Conservation (phyloP, 2,329 filamentous ascomycete species). For the Colletotrichum magnum region DNA sequence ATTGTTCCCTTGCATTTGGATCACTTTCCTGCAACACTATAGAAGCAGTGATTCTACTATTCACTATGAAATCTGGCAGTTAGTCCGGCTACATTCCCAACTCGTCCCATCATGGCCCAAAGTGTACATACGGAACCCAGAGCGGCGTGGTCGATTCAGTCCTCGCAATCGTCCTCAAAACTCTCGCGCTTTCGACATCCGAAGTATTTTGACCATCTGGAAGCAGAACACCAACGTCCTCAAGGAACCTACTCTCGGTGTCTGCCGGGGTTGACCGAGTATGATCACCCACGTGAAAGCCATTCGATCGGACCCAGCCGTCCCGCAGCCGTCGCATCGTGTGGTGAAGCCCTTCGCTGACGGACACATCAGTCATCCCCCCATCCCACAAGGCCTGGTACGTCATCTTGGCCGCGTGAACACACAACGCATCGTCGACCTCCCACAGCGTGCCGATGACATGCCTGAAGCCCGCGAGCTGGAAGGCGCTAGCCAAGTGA, state of each 20-base stretch:
- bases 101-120: not conserved
- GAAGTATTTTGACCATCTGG: not conserved
- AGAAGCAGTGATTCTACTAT: too few relatives aligned
- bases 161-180: not conserved
- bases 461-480: constrained; percentile 56
- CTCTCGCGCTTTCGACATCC: not conserved
- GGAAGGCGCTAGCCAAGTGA: constrained; percentile 46
- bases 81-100: too few relatives aligned
- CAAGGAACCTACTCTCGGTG: not conserved
- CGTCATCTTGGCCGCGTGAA: constrained; percentile 47
- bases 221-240: not conserved
- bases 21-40: too few relatives aligned
- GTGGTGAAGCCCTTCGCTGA: constrained; percentile 30
- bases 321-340: not conserved
- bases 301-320: not conserved
- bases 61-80: too few relatives aligned
- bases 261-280: not conserved
- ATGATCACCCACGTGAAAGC: too few relatives aligned
- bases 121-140: not conserved
- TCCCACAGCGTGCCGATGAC: constrained; percentile 59
- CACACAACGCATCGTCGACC: constrained; percentile 50
- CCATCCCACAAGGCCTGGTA: constrained; percentile 43
- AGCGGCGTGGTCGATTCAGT: not conserved
- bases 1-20: too few relatives aligned
- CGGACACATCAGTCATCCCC: constrained; percentile 22